A percentile compares a stretch with the other conserved stretches of the same genome.
Conservation (phyloP, 2,329 filamentous ascomycete species). For the Ophiocordyceps australis region DNA sequence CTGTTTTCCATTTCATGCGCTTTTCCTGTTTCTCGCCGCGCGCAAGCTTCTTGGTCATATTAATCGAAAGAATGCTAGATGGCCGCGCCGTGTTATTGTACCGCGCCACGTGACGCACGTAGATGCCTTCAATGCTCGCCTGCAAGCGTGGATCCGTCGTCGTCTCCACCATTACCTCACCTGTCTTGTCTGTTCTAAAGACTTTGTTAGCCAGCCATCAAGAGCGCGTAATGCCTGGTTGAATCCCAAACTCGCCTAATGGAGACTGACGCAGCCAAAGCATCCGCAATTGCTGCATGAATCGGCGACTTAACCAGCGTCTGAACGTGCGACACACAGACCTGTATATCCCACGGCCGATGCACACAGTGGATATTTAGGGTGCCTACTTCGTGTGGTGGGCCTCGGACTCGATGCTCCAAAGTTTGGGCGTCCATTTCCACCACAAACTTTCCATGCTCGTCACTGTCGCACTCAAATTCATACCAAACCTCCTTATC, state of each 20-base stretch:
- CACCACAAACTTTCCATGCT: slow-evolving; percentile 5
- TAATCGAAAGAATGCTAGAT: slow-evolving; percentile 7
- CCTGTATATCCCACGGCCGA: slow-evolving; percentile 13
- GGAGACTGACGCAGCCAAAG: slow-evolving; percentile 7
- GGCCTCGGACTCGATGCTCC: slow-evolving; percentile 5
- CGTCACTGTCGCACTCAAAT: slow-evolving; percentile 6
- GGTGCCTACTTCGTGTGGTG: slow-evolving; percentile 5
- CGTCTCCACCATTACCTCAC: slow-evolving; percentile 5
- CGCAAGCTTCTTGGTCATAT: slow-evolving; percentile 6
- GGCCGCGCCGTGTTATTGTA: slow-evolving; percentile 5
- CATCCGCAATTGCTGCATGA: slow-evolving; percentile 6
- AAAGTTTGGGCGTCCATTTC: slow-evolving; percentile 11
- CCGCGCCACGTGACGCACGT: slow-evolving; percentile 6
- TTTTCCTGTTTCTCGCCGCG: neutral
- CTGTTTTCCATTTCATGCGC: slow-evolving; percentile 2
- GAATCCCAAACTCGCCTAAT: slow-evolving; percentile 7
- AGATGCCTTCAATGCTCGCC: slow-evolving; percentile 5
- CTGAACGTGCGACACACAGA: slow-evolving; percentile 5
- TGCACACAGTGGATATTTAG: slow-evolving; percentile 11
- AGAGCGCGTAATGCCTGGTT: no score
- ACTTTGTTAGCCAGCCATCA: neutral
- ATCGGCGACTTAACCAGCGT: slow-evolving; percentile 3
- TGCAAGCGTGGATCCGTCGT: slow-evolving; percentile 1
- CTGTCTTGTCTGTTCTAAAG: slow-evolving; percentile 4
- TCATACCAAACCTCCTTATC: slow-evolving; percentile 9